Conservation (phyloP, 495 filamentous ascomycete species). For the Aspergillus indologenus region DNA sequence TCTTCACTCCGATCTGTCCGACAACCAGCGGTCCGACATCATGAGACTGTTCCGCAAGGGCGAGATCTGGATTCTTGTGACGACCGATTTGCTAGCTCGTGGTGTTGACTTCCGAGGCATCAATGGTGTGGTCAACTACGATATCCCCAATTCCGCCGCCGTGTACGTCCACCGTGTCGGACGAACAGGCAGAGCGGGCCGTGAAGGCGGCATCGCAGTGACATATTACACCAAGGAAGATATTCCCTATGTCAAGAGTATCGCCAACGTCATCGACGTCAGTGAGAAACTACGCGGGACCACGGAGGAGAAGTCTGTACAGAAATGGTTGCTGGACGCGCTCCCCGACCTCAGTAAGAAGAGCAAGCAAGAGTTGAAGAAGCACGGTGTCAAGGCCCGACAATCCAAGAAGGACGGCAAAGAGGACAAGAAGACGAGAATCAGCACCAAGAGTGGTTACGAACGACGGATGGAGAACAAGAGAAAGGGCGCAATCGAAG, state of each 20-base stretch:
- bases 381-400: constrained; percentile 74
- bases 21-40: constrained; percentile 67
- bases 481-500: constrained; percentile 66
- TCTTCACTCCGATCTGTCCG: constrained; percentile 81
- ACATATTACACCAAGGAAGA: constrained; percentile 96
- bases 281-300: constrained; percentile 63
- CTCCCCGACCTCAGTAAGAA: constrained; percentile 80
- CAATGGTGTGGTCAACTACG: constrained; percentile 94
- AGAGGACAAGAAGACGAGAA: constrained; percentile 52
- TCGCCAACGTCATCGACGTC: constrained; percentile 86
- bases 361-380: constrained; percentile 77
- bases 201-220: constrained; percentile 84
- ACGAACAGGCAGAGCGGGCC: constrained; percentile 83
- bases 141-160: constrained; percentile 83
- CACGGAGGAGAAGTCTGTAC: constrained; percentile 51
- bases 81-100: constrained; percentile 85
- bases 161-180: constrained; percentile 93
- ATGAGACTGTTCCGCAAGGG: constrained; percentile 89
- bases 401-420: constrained; percentile 47
- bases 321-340: constrained; percentile 86
- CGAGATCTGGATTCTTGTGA: constrained; percentile 94
- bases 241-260: constrained; percentile 81
- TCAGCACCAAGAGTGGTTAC: constrained; percentile 91
- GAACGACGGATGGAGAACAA: constrained; percentile 77
- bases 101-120: constrained; percentile 90